These are phyloP conservation scores for Dendryphion nanum DNA, from an alignment of 2,329 filamentous ascomycete species.

Conservation along the genomic window DNA sequence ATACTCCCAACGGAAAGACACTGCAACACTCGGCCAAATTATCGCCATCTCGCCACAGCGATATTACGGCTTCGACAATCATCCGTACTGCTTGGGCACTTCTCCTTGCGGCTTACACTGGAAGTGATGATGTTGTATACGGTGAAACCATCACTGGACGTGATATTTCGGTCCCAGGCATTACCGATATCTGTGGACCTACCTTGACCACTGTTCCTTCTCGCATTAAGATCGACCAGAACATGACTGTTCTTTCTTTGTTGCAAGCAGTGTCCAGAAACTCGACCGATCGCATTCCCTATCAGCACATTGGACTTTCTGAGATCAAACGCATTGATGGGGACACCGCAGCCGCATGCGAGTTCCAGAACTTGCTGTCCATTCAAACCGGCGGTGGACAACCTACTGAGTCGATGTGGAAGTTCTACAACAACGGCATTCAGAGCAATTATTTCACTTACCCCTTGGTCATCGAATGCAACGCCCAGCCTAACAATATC, in stretches of 20 bases:
- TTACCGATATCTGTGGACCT: conserved; percentile 37
- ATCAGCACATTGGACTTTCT: conserved; percentile 39
- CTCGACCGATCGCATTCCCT: conserved; percentile 29
- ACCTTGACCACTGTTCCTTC: conserved; percentile 41
- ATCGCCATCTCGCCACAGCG: conserved; percentile 16
- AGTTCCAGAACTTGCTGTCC: conserved; percentile 56
- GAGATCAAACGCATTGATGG: conserved; percentile 45
- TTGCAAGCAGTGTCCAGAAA: conserved; percentile 18
- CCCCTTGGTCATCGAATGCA: conserved; percentile 31
- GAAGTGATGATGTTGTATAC: conserved; percentile 30
- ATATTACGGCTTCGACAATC: conserved; percentile 31
- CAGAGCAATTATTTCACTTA: conserved; percentile 35
- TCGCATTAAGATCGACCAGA: conserved; percentile 27
- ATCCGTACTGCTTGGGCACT: conserved; percentile 34
- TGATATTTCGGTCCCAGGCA: conserved; percentile 31
- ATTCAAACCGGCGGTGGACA: conserved; percentile 44
- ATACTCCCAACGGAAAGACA: conserved; percentile 20
- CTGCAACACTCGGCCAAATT: conserved; percentile 24
- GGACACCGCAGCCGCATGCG: conserved; percentile 56
- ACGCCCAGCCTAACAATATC: conserved; percentile 15
- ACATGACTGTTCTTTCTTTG: conserved; percentile 22
- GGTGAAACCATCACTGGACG: conserved; percentile 38
- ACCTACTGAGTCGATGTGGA: conserved; percentile 26
- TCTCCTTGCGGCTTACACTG: conserved; percentile 24
- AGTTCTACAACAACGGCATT: conserved; percentile 22